These are phyloP conservation scores for Hansenula anomala DNA, from an alignment of 1,139 yeast genomes.

Conservation along the genomic window DNA sequence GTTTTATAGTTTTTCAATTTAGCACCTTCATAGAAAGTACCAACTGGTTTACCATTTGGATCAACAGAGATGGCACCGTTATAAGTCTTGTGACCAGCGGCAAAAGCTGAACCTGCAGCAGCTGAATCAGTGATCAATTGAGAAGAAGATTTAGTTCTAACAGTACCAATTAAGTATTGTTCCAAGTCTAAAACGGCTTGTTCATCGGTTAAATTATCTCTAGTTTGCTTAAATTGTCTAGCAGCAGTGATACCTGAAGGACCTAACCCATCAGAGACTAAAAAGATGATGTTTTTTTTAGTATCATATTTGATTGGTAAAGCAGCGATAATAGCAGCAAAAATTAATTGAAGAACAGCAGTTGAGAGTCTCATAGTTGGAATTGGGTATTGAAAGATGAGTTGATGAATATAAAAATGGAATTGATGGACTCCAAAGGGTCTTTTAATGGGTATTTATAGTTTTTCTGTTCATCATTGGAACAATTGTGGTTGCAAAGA, in stretches of 20 bases:
- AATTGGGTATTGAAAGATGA: neutral
- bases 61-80: slow-evolving; percentile 23
- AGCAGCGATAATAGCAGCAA: slow-evolving; percentile 17
- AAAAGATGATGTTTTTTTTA: slow-evolving; percentile 21
- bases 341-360: slow-evolving; percentile 13
- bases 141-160: slow-evolving; percentile 20
- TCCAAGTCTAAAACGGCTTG: slow-evolving; percentile 17
- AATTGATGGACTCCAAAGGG: too few species aligned
- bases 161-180: slow-evolving; percentile 19
- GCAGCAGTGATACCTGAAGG: slow-evolving; percentile 19
- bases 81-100: slow-evolving; percentile 19
- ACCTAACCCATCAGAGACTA: slow-evolving; percentile 23
- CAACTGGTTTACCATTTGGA: slow-evolving; percentile 18
- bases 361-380: slow-evolving; percentile 17
- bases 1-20: slow-evolving; percentile 18
- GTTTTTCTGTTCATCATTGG: too few species aligned
- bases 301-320: slow-evolving; percentile 19
- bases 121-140: slow-evolving; percentile 22
- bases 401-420: too few species aligned
- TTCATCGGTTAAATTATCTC: slow-evolving; percentile 13
- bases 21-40: slow-evolving; percentile 24
- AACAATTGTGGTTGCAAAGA: too few species aligned
- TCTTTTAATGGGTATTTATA: too few species aligned
- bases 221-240: slow-evolving; percentile 17
- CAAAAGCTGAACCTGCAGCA: slow-evolving; percentile 22